Conservation (phyloP, 805 yeast genomes). For the Candida sphagnicola region DNA sequence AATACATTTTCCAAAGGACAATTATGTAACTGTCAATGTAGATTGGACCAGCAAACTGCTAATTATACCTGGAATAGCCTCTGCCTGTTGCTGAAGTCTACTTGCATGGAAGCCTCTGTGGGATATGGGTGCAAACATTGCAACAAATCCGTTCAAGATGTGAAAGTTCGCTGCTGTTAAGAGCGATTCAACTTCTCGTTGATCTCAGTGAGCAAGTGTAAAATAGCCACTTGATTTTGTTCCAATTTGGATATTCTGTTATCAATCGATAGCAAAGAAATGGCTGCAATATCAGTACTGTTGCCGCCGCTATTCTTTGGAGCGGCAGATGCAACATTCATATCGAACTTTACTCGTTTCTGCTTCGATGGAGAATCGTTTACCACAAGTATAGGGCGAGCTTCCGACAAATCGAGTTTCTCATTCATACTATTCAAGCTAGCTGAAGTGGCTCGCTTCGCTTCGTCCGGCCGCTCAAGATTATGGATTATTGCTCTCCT, state of each 20-base stretch:
- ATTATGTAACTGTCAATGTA: too few species aligned
- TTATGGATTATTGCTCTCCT: slow-evolving; percentile 26
- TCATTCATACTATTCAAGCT: not conserved
- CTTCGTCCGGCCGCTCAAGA: slow-evolving; percentile 17
- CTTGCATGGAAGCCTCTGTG: too few species aligned
- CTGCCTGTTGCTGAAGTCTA: not conserved
- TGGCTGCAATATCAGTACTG: not conserved
- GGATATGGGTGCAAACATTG: too few species aligned
- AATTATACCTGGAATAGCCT: too few species aligned
- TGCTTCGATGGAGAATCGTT: slow-evolving; percentile 2
- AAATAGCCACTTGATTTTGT: not conserved
- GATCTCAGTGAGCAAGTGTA: not conserved
- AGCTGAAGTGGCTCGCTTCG: too few species aligned
- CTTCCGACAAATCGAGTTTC: not conserved
- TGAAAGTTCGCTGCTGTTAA: not conserved
- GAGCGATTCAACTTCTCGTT: not conserved
- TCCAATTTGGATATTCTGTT: not conserved
- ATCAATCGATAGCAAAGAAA: not conserved
- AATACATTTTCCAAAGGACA: not conserved
- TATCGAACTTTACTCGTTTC: slow-evolving; percentile 11
- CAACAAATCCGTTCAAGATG: not conserved
- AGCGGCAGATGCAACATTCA: slow-evolving; percentile 3
- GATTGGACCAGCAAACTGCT: too few species aligned
- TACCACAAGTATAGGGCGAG: not conserved
- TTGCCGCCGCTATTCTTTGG: not conserved